These are phyloP conservation scores for Fomitopsis palustris DNA, from an alignment of 1,284 basidiomycete genomes.

Conservation along the genomic window DNA sequence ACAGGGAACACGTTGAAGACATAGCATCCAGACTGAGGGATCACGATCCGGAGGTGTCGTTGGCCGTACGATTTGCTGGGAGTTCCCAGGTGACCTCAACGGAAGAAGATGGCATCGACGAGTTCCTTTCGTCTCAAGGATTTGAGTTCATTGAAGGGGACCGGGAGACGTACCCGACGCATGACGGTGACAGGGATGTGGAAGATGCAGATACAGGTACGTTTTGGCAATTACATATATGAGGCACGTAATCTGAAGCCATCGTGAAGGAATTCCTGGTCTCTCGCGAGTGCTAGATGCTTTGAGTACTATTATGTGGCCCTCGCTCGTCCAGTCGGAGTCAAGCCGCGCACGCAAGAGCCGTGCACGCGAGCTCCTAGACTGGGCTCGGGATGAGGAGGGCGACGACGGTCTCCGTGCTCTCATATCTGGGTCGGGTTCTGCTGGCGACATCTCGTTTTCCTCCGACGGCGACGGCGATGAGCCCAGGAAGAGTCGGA, in stretches of 20 bases:
- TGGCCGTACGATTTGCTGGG: constrained; percentile 55
- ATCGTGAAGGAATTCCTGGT: constrained; percentile 47
- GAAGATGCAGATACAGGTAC: constrained; percentile 26
- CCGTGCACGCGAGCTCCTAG: constrained; percentile 29
- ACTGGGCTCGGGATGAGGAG: constrained; percentile 32
- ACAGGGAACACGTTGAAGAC: constrained; percentile 46
- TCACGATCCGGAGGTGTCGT: constrained; percentile 62
- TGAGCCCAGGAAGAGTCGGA: constrained; percentile 28
- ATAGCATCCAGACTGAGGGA: constrained; percentile 44
- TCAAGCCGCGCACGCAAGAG: constrained; percentile 27
- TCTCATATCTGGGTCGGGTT: constrained; percentile 24
- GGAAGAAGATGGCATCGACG: constrained; percentile 54
- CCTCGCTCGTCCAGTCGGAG: constrained; percentile 53
- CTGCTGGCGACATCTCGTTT: constrained; percentile 4
- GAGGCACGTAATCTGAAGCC: background rate
- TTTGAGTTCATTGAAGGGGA: constrained; percentile 69
- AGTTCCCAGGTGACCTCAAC: constrained; percentile 11
- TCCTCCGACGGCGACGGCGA: constrained; percentile 10
- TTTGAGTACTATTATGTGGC: constrained; percentile 83
- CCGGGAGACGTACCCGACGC: constrained; percentile 17
- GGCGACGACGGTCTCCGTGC: constrained; percentile 32
- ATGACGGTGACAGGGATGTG: constrained; percentile 18
- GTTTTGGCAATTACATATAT: background rate
- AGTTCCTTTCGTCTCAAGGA: constrained; percentile 59
- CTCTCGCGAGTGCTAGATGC: constrained; percentile 71